Evolutionary conservation across 2,329 filamentous ascomycete species (phyloP).

Genomic region (Penicillium verrucosum): DNA sequence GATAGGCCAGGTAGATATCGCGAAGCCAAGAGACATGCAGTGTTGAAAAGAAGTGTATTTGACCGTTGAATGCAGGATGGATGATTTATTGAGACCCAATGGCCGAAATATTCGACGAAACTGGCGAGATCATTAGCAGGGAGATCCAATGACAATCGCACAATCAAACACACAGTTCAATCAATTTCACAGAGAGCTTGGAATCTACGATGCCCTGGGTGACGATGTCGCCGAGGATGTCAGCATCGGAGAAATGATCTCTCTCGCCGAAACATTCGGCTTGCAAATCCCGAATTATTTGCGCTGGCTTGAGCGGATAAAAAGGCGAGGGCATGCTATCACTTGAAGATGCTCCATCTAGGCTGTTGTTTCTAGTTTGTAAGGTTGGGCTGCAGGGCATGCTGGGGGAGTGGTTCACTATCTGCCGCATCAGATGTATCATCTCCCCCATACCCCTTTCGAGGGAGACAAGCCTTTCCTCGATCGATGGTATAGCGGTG

Average conservation of each 20-base stretch:
- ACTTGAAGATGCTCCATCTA: constrained; percentile 23
- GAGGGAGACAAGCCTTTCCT: constrained; percentile 33
- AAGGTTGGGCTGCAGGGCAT: constrained; percentile 17
- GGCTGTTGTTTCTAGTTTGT: constrained; percentile 20
- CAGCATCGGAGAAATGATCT: constrained; percentile 23
- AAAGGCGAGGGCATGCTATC: constrained; percentile 22
- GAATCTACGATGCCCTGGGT: constrained; percentile 31
- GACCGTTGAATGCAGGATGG: constrained; percentile 29
- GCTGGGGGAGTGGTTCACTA: constrained; percentile 27
- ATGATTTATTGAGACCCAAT: constrained; percentile 32
- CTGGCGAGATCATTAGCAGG: constrained; percentile 14
- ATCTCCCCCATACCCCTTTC: constrained; percentile 36
- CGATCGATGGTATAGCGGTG: constrained; percentile 32
- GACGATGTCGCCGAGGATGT: constrained; percentile 26
- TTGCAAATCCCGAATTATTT: constrained; percentile 33
- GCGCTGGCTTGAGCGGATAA: constrained; percentile 30
- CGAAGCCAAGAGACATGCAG: constrained; percentile 33
- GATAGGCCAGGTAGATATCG: constrained; percentile 34
- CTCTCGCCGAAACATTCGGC: constrained; percentile 31
- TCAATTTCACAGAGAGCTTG: constrained; percentile 31
- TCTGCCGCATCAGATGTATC: constrained; percentile 34
- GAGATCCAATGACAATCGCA: background rate
- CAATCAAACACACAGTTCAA: constrained; percentile 28
- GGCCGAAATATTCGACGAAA: constrained; percentile 34
- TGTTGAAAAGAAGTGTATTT: constrained; percentile 34